These are phyloP conservation scores for Ascochyta pisi DNA, from an alignment of 2,329 filamentous ascomycete genomes.

Conservation along the genomic window DNA sequence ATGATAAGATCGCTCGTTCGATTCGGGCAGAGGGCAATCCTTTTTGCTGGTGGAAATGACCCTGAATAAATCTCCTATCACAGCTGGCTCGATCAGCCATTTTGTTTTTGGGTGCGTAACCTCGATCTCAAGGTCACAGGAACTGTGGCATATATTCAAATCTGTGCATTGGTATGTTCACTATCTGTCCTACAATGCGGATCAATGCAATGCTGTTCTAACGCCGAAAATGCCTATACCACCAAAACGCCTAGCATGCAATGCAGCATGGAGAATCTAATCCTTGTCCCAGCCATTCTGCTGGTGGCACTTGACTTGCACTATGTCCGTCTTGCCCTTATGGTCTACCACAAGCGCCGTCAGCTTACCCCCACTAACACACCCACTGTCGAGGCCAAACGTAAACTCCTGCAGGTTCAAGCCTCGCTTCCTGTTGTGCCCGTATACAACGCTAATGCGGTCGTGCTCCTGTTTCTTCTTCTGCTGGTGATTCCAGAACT, in stretches of 20 bases:
- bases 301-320: slow-evolving; percentile 51
- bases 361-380: slow-evolving; percentile 76
- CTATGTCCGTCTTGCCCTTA: slow-evolving; percentile 42
- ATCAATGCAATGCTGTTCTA: slow-evolving; percentile 2
- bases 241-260: slow-evolving; percentile 5
- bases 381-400: slow-evolving; percentile 85
- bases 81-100: no score
- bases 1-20: slow-evolving; percentile 23
- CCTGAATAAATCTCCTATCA: no score
- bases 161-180: not conserved
- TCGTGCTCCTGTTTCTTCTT: slow-evolving; percentile 41
- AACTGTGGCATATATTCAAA: not conserved
- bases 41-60: not conserved
- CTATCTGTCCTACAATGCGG: not conserved
- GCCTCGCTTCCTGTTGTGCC: slow-evolving; percentile 77
- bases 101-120: no score
- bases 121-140: no score
- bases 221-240: slow-evolving; percentile 13
- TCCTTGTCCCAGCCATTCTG: slow-evolving; percentile 29
- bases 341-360: slow-evolving; percentile 78
- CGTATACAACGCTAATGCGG: slow-evolving; percentile 69
- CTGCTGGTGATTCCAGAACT: slow-evolving; percentile 60
- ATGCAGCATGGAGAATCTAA: slow-evolving; percentile 2
- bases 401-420: slow-evolving; percentile 73
- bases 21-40: slow-evolving; percentile 19